A percentile compares a stretch with the other conserved stretches of the same genome.
Evolutionary conservation across 345 rosid genomes (phyloP).

Genomic region (Crucihimalaya himalaica): DNA sequence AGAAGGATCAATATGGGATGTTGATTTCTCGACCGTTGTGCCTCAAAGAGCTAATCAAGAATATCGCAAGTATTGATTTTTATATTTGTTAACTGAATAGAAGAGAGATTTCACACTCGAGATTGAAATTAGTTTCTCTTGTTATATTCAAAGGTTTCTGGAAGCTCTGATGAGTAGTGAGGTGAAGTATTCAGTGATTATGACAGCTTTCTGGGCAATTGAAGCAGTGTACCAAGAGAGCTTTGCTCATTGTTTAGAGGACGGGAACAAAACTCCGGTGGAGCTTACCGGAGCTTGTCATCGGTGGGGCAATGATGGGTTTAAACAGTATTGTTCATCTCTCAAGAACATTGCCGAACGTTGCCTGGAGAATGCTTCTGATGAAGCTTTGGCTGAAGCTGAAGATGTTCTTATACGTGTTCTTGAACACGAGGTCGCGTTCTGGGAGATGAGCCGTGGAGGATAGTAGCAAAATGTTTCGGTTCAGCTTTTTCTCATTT

Average conservation of each 20-base stretch:
- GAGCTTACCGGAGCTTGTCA: slow-evolving; percentile 62
- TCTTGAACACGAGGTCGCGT: slow-evolving; percentile 70
- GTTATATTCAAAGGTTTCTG: slow-evolving; percentile 55
- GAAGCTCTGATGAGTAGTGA: slow-evolving; percentile 61
- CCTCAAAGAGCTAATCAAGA: slow-evolving; percentile 58
- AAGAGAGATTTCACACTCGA: neutral
- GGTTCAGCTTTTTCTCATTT: neutral
- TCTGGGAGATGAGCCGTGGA: slow-evolving; percentile 75
- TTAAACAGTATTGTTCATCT: slow-evolving; percentile 55
- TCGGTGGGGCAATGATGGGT: slow-evolving; percentile 82
- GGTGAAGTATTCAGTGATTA: slow-evolving; percentile 53
- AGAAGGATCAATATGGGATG: slow-evolving; percentile 70
- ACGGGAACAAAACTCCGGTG: slow-evolving; percentile 52
- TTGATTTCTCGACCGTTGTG: slow-evolving; percentile 54
- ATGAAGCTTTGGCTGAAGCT: slow-evolving; percentile 48
- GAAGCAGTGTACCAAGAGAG: slow-evolving; percentile 84
- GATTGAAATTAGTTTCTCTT: neutral
- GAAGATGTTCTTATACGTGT: slow-evolving; percentile 54
- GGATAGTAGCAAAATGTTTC: slow-evolving; percentile 27
- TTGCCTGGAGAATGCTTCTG: slow-evolving; percentile 53
- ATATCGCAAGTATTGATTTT: slow-evolving; percentile 56
- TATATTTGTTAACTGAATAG: neutral
- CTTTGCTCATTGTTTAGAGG: slow-evolving; percentile 71
- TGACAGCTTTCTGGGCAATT: slow-evolving; percentile 75
- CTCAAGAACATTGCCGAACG: slow-evolving; percentile 57